Conservation (phyloP, 2,329 filamentous ascomycete genomes). For the Fusarium albosuccineum region DNA sequence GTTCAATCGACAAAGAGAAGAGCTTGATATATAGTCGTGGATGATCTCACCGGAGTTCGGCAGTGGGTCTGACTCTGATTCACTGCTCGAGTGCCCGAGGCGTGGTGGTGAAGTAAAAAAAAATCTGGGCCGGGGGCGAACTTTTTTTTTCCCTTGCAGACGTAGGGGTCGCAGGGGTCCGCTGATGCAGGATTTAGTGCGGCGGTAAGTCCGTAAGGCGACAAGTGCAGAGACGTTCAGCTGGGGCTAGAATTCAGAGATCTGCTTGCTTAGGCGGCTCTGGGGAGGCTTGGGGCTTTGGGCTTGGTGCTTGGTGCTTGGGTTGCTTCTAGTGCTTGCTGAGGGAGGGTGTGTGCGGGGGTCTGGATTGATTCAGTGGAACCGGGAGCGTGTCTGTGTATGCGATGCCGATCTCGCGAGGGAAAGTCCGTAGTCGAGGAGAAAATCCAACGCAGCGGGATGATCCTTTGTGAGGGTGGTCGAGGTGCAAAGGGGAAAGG, state of each 20-base stretch:
- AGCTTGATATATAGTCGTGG: constrained; percentile 43
- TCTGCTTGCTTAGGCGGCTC: constrained; percentile 35
- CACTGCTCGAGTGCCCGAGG: constrained; percentile 28
- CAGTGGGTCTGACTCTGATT: constrained; percentile 37
- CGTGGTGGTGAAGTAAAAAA: constrained; percentile 30
- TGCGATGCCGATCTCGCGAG: constrained; percentile 31
- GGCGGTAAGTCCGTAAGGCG: constrained; percentile 49
- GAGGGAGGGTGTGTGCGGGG: constrained; percentile 31
- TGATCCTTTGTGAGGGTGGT: constrained; percentile 20
- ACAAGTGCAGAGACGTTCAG: constrained; percentile 39
- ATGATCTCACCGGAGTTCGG: constrained; percentile 12
- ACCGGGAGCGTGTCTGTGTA: constrained; percentile 28
- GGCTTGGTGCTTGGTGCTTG: not conserved
- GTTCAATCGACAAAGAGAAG: constrained; percentile 29
- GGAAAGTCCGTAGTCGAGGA: constrained; percentile 25
- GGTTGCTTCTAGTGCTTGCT: constrained; percentile 27
- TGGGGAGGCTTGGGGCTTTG: constrained; percentile 2
- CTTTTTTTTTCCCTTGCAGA: constrained; percentile 23
- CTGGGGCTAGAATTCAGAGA: constrained; percentile 37
- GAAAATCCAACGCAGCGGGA: not conserved
- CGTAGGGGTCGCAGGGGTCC: constrained; percentile 34
- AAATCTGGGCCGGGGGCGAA: constrained; percentile 35
- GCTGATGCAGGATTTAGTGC: constrained; percentile 47
- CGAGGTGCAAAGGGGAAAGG: constrained; percentile 12
- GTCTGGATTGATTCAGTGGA: constrained; percentile 35